Evolutionary conservation across 2,329 filamentous ascomycete genomes (phyloP).

Genomic region (Raffaelea deltoideospora): DNA sequence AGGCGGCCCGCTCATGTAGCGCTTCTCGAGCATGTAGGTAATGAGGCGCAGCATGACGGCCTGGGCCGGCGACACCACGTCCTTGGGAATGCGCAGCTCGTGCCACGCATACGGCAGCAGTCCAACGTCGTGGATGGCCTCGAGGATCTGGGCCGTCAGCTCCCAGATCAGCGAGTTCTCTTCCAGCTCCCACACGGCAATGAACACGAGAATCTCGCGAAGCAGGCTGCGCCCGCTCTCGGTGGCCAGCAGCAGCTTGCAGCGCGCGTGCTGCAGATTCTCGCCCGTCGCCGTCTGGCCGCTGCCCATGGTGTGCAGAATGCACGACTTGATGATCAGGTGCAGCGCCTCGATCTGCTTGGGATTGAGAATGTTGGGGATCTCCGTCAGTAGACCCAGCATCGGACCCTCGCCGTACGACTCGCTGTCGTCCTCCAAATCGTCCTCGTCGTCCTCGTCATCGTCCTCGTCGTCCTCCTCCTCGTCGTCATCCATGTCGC

Average conservation of each 20-base stretch:
- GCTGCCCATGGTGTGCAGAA: conserved; percentile 67
- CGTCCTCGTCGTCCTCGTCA: conserved; percentile 26
- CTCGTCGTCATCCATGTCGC: conserved; percentile 16
- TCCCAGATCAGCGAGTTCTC: conserved; percentile 93
- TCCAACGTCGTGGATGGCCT: conserved; percentile 78
- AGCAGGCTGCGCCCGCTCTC: conserved; percentile 84
- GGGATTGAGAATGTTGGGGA: conserved; percentile 84
- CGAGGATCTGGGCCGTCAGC: conserved; percentile 89
- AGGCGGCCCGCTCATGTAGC: conserved; percentile 17
- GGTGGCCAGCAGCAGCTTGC: conserved; percentile 75
- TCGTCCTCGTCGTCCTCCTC: conserved; percentile 16
- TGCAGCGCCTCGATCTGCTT: conserved; percentile 92
- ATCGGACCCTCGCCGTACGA: conserved; percentile 67
- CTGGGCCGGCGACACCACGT: conserved; percentile 90
- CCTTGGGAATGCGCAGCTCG: conserved; percentile 79
- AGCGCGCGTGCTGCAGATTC: conserved; percentile 80
- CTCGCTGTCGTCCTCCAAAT: conserved; percentile 58
- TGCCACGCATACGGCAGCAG: conserved; percentile 87
- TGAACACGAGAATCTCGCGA: conserved; percentile 84
- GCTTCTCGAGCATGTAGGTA: conserved; percentile 65
- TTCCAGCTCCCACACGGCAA: conserved; percentile 90
- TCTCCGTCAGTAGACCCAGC: conserved; percentile 77
- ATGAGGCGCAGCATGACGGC: conserved; percentile 83
- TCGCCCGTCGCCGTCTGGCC: conserved; percentile 51
- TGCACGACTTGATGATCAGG: conserved; percentile 94